phyloP scores from a whole-genome alignment of 768 basidiomycete species.

The Pleurotus sapidus region DNA sequence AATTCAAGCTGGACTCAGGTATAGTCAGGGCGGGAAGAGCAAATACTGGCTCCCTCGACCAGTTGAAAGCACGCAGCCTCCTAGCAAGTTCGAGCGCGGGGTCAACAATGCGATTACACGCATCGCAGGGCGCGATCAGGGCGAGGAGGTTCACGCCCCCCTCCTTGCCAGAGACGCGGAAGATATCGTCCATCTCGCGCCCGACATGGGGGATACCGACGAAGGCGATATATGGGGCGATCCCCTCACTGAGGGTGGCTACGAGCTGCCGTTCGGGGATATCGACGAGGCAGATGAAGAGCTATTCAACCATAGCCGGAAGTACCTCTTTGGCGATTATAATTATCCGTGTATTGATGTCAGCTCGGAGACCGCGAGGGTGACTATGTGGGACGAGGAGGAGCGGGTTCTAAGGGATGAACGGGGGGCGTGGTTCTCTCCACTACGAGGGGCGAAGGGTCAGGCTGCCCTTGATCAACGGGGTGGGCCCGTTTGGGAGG shows the following conservation, averaged over 20 bases:
- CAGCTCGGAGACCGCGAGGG: constrained; percentile 69
- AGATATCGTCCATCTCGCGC: constrained; percentile 61
- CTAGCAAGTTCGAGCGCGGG: constrained; percentile 36
- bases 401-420: constrained; percentile 78
- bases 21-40: constrained; percentile 82
- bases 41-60: constrained; percentile 96
- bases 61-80: constrained; percentile 32
- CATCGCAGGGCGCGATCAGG: constrained; percentile 39
- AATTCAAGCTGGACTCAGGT: constrained; percentile 89
- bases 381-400: constrained; percentile 78
- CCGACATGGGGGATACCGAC: constrained; percentile 43
- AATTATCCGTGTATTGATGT: constrained; percentile 89
- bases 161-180: constrained; percentile 63
- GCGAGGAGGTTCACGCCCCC: constrained; percentile 71
- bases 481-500: constrained; percentile 42
- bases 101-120: constrained; percentile 39
- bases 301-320: constrained; percentile 71
- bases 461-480: constrained; percentile 36
- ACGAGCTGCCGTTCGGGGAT: constrained; percentile 65
- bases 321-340: constrained; percentile 88
- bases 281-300: constrained; percentile 70
- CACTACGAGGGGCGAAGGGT: constrained; percentile 45
- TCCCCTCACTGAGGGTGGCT: constrained; percentile 37
- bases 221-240: constrained; percentile 41
- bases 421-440: constrained; percentile 69